Percentiles rank a stretch among this genome's conserved stretches.
phyloP scores from a whole-genome alignment of 2,329 filamentous ascomycete genomes.

The Trichothecium sympodiale region DNA sequence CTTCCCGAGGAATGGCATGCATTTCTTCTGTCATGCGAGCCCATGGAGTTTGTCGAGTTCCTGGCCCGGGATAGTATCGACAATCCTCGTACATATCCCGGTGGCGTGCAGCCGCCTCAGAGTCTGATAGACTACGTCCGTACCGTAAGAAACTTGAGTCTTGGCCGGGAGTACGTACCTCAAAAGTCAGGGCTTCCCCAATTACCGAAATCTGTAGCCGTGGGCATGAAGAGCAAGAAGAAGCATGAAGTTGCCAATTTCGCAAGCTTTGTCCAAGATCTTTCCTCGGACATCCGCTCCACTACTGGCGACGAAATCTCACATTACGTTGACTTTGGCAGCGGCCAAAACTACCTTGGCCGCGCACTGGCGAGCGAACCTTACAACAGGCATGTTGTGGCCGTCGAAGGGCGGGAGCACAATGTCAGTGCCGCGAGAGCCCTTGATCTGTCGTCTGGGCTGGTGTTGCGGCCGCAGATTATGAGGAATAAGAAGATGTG shows the following conservation, averaged over 20 bases:
- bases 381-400: conserved; percentile 78
- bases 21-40: conserved; percentile 61
- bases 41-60: conserved; percentile 69
- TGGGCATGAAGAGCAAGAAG: conserved; percentile 96
- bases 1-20: conserved; percentile 71
- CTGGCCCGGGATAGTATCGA: conserved; percentile 68
- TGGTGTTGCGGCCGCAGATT: conserved; percentile 61
- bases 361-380: conserved; percentile 74
- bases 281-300: conserved; percentile 46
- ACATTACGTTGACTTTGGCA: conserved; percentile 91
- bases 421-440: conserved; percentile 79
- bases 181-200: conserved; percentile 27
- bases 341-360: conserved; percentile 92
- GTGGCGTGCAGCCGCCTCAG: conserved; percentile 25
- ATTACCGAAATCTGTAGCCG: conserved; percentile 59
- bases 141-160: conserved; percentile 56
- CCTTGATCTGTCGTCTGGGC: conserved; percentile 72
- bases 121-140: conserved; percentile 62
- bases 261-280: conserved; percentile 64
- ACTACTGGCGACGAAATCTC: conserved; percentile 53
- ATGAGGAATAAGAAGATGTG: conserved; percentile 78
- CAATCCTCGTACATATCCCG: conserved; percentile 8
- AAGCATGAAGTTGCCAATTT: conserved; percentile 88
- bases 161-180: conserved; percentile 49
- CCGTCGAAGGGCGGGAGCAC: conserved; percentile 76